phyloP scores from a whole-genome alignment of 2,329 filamentous ascomycete species.

The Dactylellina sp. region DNA sequence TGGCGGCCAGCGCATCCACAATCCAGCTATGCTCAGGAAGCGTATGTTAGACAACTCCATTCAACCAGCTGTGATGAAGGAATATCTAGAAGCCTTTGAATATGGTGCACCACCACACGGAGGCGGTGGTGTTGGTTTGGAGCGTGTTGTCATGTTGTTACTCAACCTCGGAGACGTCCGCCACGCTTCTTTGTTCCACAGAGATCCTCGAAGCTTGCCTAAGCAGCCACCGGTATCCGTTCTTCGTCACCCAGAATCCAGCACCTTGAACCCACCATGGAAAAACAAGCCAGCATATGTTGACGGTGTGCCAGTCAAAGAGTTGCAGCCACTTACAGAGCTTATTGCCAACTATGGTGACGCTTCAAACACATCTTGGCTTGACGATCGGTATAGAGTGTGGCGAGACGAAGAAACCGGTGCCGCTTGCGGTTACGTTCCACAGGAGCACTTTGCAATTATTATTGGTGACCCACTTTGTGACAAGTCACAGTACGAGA shows the following conservation, averaged over 20 bases:
- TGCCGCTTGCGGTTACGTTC: conserved; percentile 85
- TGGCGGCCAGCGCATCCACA: conserved; percentile 92
- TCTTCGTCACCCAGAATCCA: conserved; percentile 87
- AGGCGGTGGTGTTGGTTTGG: conserved; percentile 88
- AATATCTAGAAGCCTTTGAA: conserved; percentile 89
- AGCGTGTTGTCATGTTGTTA: conserved; percentile 87
- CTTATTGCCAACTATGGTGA: conserved; percentile 96
- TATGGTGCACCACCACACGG: conserved; percentile 90
- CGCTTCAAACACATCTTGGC: conserved; percentile 92
- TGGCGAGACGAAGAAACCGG: conserved; percentile 85
- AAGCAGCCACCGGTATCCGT: conserved; percentile 72
- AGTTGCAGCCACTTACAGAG: conserved; percentile 81
- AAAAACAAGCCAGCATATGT: conserved; percentile 65
- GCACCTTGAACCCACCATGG: conserved; percentile 79
- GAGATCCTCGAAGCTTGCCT: conserved; percentile 88
- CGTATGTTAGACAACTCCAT: conserved; percentile 82
- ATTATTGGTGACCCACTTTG: conserved; percentile 89
- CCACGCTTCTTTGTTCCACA: conserved; percentile 85
- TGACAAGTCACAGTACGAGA: conserved; percentile 73
- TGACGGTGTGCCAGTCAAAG: conserved; percentile 64
- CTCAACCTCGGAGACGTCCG: conserved; percentile 89
- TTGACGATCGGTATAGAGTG: conserved; percentile 86
- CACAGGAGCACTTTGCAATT: conserved; percentile 81
- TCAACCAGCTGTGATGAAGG: conserved; percentile 83
- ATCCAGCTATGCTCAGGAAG: conserved; percentile 77